These are phyloP conservation scores for Narthecium ossifragum DNA, from an alignment of 106 monocot species.

Conservation along the genomic window DNA sequence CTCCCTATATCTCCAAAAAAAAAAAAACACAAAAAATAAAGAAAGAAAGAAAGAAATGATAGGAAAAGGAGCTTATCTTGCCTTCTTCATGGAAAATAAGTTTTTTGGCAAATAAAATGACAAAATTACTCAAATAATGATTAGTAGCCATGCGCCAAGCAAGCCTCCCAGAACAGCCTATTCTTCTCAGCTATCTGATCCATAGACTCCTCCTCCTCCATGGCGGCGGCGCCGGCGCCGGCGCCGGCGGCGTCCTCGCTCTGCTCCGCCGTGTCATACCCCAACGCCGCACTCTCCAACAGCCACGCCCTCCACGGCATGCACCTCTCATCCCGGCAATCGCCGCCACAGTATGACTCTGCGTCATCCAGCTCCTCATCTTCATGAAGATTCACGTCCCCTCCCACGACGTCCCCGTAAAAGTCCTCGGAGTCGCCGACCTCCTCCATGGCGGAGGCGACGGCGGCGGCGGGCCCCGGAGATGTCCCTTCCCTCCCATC, in stretches of 20 bases:
- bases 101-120: no score
- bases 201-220: not conserved
- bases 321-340: not conserved
- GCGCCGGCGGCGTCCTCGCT: no score
- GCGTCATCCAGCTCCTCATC: not conserved
- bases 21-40: no score
- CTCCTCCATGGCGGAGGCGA: not conserved
- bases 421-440: constrained; percentile 1
- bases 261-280: not conserved
- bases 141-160: constrained; percentile 1
- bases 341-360: constrained; percentile 1
- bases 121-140: no score
- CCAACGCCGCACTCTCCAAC: not conserved
- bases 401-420: not conserved
- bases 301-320: not conserved
- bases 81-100: no score
- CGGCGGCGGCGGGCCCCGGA: no score
- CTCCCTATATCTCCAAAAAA: no score
- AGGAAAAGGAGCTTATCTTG: no score
- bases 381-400: no score
- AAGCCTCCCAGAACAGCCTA: constrained; percentile 6
- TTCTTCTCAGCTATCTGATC: not conserved
- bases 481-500: not conserved
- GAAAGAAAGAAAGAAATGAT: no score
- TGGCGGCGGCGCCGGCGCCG: no score